Conservation (phyloP, 352 stramenopile species). For the Elongisporangium prolatum region DNA sequence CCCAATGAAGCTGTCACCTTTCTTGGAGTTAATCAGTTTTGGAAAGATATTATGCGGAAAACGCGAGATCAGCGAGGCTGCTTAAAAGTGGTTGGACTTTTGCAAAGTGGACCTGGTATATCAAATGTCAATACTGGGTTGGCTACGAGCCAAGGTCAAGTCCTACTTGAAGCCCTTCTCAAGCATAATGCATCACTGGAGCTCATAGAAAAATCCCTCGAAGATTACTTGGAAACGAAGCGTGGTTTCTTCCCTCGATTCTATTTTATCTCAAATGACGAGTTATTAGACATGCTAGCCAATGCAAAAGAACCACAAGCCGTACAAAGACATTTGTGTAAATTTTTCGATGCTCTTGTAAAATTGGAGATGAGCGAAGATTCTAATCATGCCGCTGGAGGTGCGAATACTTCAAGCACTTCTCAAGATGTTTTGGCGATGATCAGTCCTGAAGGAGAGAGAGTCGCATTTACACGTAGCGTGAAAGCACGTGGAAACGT, state of each 20-base stretch:
- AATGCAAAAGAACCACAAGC: constrained; percentile 75
- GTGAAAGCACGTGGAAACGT: constrained; percentile 83
- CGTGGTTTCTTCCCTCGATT: constrained; percentile 81
- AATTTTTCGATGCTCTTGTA: constrained; percentile 82
- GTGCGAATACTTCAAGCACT: constrained; percentile 3
- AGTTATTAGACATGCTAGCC: constrained; percentile 79
- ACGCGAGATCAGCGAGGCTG: constrained; percentile 57
- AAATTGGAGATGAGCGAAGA: constrained; percentile 73
- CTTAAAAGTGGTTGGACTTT: constrained; percentile 49
- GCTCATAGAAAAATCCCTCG: constrained; percentile 72
- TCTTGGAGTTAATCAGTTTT: constrained; percentile 64
- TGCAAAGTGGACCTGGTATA: not conserved
- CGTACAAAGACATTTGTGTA: constrained; percentile 76
- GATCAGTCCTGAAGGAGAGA: constrained; percentile 77
- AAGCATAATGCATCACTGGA: constrained; percentile 74
- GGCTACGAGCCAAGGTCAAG: constrained; percentile 16
- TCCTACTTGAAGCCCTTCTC: constrained; percentile 50
- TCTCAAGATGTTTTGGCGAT: constrained; percentile 71
- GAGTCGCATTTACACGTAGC: constrained; percentile 62
- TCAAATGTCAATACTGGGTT: constrained; percentile 18
- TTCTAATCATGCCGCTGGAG: constrained; percentile 6
- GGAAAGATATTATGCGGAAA: constrained; percentile 73
- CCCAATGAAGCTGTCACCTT: constrained; percentile 64
- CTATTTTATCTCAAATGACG: constrained; percentile 88
- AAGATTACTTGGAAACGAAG: constrained; percentile 84